Evolutionary conservation across 139 green algal genomes (phyloP).

Genomic region (Tetradesmus lagerheimii): DNA sequence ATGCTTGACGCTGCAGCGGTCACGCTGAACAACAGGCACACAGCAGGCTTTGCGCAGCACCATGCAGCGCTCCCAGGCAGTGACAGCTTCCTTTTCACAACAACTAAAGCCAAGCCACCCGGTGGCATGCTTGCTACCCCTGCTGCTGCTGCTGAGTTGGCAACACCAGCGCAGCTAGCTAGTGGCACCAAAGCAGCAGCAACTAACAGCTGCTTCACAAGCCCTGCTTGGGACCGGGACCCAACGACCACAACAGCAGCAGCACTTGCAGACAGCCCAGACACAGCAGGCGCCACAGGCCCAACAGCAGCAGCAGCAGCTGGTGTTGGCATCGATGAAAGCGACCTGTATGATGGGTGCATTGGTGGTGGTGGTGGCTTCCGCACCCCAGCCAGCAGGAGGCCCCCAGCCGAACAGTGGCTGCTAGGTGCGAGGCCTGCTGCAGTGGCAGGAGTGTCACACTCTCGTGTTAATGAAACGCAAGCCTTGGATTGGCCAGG

Average conservation of each 20-base stretch:
- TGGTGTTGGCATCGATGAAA: background rate
- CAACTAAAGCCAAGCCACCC: background rate
- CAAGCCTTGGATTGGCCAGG: too few species aligned
- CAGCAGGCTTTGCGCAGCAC: background rate
- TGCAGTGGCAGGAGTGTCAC: background rate
- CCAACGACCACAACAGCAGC: background rate
- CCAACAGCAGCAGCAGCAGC: background rate
- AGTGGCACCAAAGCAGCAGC: background rate
- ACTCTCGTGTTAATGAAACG: too few species aligned
- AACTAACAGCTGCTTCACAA: background rate
- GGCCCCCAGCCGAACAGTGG: background rate
- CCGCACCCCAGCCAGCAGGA: background rate
- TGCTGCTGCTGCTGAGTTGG: slow-evolving; percentile 7
- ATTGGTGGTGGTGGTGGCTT: background rate
- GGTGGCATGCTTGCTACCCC: background rate
- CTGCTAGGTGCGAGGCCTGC: background rate
- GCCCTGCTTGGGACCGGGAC: background rate
- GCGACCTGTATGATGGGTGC: too few species aligned
- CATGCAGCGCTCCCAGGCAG: background rate
- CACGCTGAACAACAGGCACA: background rate
- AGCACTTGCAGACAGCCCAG: background rate
- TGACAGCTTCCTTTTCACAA: background rate
- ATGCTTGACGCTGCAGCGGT: background rate
- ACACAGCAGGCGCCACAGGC: background rate
- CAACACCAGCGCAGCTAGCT: background rate